Evolutionary conservation across 148 eudicot species (phyloP), one percentile per base, ranked within the genome.

Genomic region (Rhododendron griersonianum): DNA sequence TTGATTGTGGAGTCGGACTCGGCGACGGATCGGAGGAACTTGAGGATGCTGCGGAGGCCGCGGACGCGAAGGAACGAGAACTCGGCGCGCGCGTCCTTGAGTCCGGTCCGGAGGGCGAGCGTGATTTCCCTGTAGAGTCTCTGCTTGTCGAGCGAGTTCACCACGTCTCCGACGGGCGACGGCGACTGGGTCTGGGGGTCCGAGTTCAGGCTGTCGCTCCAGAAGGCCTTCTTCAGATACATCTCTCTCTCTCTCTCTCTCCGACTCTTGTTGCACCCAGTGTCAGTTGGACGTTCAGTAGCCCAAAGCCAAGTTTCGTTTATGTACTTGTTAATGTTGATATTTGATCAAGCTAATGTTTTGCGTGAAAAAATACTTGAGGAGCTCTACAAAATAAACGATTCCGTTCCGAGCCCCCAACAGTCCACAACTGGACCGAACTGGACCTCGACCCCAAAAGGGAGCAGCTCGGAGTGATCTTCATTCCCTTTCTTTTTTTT

Each of bases 11-110:
- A 78, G 53, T 94, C 93, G 4, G 93, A 91, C 37, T 91, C 90
- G 48, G 98, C 95, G 16, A 96, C 93, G 19, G 95, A 96, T 47
- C 91, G 89, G 87, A 96, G 95, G 87, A 96, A 96, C 74, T 96
- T 96, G 93, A 96, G 98, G 78, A 95, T 90, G 82, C 90, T 89
- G 76, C 94, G 95, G 50, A 96, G 95, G n/a, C 98, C 98, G 21
- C 94, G 92, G 39, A 92, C 86, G 18, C 98, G 93, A 80, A 96
- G 94, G 82, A 95, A 96, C 0, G 99, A 95, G 91, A 95, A 96
- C 80, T 95, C 98, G 80, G 99, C 94, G 11, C 93, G 93, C 0
- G 93, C 93, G 44, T 96, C 98, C 77, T 93, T 88, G 78, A 96
- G 96, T 1, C 98, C 98, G 23, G 94, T 94, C n/a, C 98, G 91